Conservation (phyloP, 164 flowering plant species). For the Paratinospora sagittata region DNA sequence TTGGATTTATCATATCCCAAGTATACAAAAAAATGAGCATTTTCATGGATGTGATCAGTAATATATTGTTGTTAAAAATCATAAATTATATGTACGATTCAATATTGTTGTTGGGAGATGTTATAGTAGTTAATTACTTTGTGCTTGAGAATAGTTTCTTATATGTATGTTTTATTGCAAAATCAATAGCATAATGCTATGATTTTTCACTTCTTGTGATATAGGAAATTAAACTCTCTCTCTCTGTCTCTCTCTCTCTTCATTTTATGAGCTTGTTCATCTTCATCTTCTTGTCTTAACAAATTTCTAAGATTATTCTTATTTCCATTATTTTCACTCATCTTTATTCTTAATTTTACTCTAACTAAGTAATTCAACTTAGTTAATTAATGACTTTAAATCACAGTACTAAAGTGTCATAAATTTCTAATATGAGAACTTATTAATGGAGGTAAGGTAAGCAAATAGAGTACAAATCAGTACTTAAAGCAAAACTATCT, state of each 20-base stretch:
- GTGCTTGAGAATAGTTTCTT: constrained; percentile 1
- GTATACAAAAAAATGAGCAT: neutral
- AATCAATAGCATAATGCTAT: neutral
- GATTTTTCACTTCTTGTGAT: neutral
- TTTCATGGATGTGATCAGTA: neutral
- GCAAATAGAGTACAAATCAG: too few species aligned
- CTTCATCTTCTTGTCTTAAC: too few species aligned
- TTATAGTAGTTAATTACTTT: neutral
- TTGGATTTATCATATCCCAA: neutral
- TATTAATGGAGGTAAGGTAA: too few species aligned
- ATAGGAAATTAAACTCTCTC: neutral
- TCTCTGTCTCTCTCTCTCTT: neutral
- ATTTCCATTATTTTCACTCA: too few species aligned
- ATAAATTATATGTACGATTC: neutral
- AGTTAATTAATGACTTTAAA: too few species aligned
- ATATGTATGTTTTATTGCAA: neutral
- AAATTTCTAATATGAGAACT: too few species aligned
- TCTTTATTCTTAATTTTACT: too few species aligned
- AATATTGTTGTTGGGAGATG: neutral
- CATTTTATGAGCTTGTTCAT: neutral
- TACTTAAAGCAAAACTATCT: neutral
- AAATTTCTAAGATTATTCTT: too few species aligned
- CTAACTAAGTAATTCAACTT: too few species aligned
- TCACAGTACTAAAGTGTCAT: too few species aligned
- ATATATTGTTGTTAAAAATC: neutral